These are phyloP conservation scores for Daedaleopsis nitida DNA, from an alignment of 768 basidiomycete species.

Conservation along the genomic window DNA sequence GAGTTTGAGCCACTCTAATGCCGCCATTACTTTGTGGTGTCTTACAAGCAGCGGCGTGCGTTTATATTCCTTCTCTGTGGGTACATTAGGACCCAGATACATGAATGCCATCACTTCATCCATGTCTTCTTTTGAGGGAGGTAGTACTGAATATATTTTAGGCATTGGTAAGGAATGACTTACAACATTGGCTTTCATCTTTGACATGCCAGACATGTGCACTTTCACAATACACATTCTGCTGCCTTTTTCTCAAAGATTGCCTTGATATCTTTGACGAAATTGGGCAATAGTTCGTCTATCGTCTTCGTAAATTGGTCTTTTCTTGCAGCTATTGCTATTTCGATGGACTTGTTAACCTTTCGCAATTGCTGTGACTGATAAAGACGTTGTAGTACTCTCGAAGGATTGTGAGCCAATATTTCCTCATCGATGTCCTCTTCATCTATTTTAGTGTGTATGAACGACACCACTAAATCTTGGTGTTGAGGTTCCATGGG, in stretches of 20 bases:
- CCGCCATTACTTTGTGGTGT: slow-evolving; percentile 15
- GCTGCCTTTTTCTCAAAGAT: slow-evolving; percentile 32
- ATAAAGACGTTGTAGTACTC: not conserved
- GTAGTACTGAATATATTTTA: slow-evolving; percentile 14
- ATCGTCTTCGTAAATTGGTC: not conserved
- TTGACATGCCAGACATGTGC: slow-evolving; percentile 25
- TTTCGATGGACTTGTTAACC: not conserved
- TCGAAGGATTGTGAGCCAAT: not conserved
- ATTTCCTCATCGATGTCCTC: no score
- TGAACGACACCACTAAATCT: no score
- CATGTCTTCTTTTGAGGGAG: slow-evolving; percentile 9
- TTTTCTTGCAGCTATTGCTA: not conserved
- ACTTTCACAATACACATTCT: slow-evolving; percentile 36
- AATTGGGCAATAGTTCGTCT: slow-evolving; percentile 9
- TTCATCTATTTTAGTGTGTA: no score
- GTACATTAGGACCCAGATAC: slow-evolving; percentile 31
- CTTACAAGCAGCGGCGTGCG: slow-evolving; percentile 25
- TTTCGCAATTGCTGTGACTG: not conserved
- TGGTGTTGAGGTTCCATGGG: no score
- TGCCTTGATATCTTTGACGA: slow-evolving; percentile 30
- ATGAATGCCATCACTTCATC: slow-evolving; percentile 31
- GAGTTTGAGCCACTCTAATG: slow-evolving; percentile 24
- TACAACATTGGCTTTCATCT: slow-evolving; percentile 21
- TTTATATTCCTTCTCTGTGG: slow-evolving; percentile 30
- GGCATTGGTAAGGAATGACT: slow-evolving; percentile 17